Evolutionary conservation across 2,329 filamentous ascomycete species (phyloP), one percentile per base, ranked within the genome.

Genomic region (Diaporthe australafricana): DNA sequence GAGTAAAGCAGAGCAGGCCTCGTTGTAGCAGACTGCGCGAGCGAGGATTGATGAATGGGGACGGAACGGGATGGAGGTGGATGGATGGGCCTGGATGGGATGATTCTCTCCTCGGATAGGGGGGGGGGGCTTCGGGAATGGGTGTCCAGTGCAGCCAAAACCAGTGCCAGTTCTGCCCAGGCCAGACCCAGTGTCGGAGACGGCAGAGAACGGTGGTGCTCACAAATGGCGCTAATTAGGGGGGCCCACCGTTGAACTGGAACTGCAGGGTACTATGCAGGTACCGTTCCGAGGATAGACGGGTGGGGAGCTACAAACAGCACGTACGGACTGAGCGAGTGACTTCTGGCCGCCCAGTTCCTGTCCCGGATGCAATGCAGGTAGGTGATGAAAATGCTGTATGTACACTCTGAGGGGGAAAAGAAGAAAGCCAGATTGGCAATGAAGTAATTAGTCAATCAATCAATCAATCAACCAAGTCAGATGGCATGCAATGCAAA

Each of bases 1-100:
- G 76, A 60, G 65, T 48, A 42, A 70, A 72, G 57, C 77, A 76
- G 73, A 55, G 68, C 65, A 66, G 72, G 42, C 71, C 72, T 55
- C n/a, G 62, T 66, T 40, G 27, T 63, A 53, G 57, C 60, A 52
- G 71, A 62, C 66, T 56, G 70, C 70, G 22, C 30, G 55, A 40
- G 22, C 32, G 45, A 71, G 40, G 65, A 42, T 40, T 22, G 60
- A 72, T 45, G 22, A 27, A 62, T 32, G 63, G 52, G 55, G 57
- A 73, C 70, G 20, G 40, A 35, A 52, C 32, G 17, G 27, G 66
- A 40, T 50, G 53, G 45, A n/a, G n/a, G n/a, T n/a, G 66, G 53
- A 48, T 42, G 53, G 53, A 42, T 40, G 53, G 40, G 53, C 45
- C 30, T 56, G 47, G 67, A 60, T 60, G 53, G 67, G 60, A 65